Base-by-base conservation (phyloP, 202 grass and related monocot genomes). In the Carex arenaria region DNA sequence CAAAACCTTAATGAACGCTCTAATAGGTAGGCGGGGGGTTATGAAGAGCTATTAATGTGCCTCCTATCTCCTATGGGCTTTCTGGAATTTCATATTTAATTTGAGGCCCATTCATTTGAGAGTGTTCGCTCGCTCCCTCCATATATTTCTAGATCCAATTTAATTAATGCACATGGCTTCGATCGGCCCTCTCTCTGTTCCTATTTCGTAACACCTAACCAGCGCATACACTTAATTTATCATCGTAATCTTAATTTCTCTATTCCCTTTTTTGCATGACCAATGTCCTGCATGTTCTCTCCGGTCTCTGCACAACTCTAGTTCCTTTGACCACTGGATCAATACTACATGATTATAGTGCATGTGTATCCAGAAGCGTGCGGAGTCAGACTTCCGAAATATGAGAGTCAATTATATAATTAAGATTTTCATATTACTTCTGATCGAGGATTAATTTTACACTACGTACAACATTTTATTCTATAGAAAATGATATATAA, bases 1-100 rank as follows among this genome's bases (percentile, higher is more conserved):
- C 72, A 76, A 76, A 78, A 78, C 53, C 73, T 78, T 78, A 78
- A 78, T 59, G 73, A 59, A 40, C 53, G 73, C 73, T 78, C 53
- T 60, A 59, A 36, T 78, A 78, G 17, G 53, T 78, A 40, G 73
- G 73, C 15, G 53, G 53, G 73, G 51, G 28, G 73, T 59, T 78
- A 17, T 36, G 28, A 78, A 18, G 73, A 78, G 73, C 30, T 59
- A 78, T 78, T 30, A 78, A 59, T 78, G 52, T 77, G 73, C 30
- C 26, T 26, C 26, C 26, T 26, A 26, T 26, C 26, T 26, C 26
- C 52, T 3, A 19, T 59, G 53, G 26, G 52, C 30, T 78, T 36
- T 59, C 9, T 5, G 73, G 1, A 9, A 78, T 78, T 60, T 78
- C 73, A 38, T 38, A n/a, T 77, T 10, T 26, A 26, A 26, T 26